These are phyloP conservation scores for Dipteronia sinensis DNA, from an alignment of 345 rosid genomes.

Conservation along the genomic window DNA sequence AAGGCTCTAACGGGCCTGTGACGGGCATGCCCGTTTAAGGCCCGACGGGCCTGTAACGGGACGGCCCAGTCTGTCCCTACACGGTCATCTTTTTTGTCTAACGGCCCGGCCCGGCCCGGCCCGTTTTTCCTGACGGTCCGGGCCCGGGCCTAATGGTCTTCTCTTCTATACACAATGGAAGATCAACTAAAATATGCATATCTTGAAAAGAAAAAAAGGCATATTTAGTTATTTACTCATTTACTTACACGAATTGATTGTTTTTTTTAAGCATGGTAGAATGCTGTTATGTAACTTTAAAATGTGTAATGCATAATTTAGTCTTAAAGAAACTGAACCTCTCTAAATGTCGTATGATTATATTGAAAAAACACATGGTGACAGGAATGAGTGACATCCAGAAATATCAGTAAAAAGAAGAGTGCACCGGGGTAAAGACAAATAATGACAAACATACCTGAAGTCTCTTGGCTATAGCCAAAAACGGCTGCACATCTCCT, in stretches of 20 bases:
- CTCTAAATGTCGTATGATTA: constrained; percentile 7
- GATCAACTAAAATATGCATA: constrained; percentile 4
- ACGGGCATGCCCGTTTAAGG: no score
- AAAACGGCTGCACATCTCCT: constrained; percentile 97
- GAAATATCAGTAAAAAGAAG: not conserved
- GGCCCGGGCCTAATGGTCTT: no score
- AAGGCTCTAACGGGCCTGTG: no score
- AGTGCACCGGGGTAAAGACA: not conserved
- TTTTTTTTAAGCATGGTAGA: not conserved
- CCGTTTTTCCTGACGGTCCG: no score
- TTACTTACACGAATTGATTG: not conserved
- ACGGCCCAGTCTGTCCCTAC: no score
- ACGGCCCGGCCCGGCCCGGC: no score
- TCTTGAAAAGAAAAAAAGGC: not conserved
- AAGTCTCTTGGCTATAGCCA: constrained; percentile 95
- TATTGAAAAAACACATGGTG: not conserved
- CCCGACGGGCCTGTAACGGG: no score
- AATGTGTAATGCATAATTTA: not conserved
- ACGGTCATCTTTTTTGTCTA: no score
- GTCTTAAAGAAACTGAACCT: constrained; percentile 1
- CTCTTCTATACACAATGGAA: not conserved
- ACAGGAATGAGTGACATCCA: not conserved
- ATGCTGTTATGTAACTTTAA: not conserved
- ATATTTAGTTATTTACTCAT: not conserved
- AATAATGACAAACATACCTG: constrained; percentile 55